These are phyloP conservation scores for Candida berthetii DNA, from an alignment of 805 yeast species.

Conservation along the genomic window DNA sequence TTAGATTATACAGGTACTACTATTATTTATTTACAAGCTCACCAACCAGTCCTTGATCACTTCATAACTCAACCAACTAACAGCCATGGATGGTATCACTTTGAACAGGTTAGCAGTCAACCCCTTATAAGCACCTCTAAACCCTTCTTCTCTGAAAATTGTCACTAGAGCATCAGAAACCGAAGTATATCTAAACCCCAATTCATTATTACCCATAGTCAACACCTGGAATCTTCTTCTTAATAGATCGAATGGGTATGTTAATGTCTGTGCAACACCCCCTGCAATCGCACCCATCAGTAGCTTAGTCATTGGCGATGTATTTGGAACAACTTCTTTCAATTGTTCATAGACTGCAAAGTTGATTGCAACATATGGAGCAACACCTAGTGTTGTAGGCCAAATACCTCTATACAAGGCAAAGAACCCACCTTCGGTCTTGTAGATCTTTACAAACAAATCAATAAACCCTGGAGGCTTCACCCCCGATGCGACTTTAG, in stretches of 20 bases:
- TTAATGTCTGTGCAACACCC: constrained; percentile 82
- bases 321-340: constrained; percentile 46
- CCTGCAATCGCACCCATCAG: constrained; percentile 82
- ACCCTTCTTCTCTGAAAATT: constrained; percentile 71
- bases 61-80: constrained; percentile 87
- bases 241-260: constrained; percentile 87
- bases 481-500: constrained; percentile 26
- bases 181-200: constrained; percentile 79
- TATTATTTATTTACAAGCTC: constrained; percentile 2
- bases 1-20: background rate
- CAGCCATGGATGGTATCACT: constrained; percentile 94
- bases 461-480: constrained; percentile 69
- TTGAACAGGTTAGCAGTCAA: constrained; percentile 78
- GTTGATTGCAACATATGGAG: constrained; percentile 92
- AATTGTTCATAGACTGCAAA: constrained; percentile 84
- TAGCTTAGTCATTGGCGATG: constrained; percentile 49
- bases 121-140: constrained; percentile 65
- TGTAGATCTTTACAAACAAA: constrained; percentile 53
- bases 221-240: constrained; percentile 90
- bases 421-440: constrained; percentile 71
- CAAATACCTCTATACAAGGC: constrained; percentile 81
- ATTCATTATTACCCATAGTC: constrained; percentile 63
- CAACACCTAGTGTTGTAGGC: constrained; percentile 93
- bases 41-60: constrained; percentile 43
- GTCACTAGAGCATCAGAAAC: constrained; percentile 67